Base-by-base conservation (phyloP, 1,139 yeast genomes). In the Nakaseomyces sp. region DNA sequence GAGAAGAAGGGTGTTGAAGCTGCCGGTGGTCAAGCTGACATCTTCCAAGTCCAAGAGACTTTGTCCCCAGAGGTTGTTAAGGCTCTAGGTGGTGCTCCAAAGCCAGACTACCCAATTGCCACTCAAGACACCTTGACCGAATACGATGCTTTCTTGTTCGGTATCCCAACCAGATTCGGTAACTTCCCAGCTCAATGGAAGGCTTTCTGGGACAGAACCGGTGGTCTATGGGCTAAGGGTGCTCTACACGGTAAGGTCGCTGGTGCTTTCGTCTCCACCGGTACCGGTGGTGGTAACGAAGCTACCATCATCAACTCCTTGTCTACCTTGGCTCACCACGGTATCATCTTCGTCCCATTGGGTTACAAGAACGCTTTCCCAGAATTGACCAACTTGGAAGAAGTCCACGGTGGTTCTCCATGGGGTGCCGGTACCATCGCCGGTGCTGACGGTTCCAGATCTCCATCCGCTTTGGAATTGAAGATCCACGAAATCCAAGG, bases 371-470 rank as follows among this genome's bases (percentile, higher is more conserved):
- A 74, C 55, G 72, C 74, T 36, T 79, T 79, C 66, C 72, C 74
- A 40, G 73, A 74, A 54, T 64, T 79, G 50, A 64, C 82, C 48
- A 72, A 73, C 66, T 63, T 82, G 47, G 72, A 70, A 16, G 86
- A 81, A 68, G 73, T 77, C 46, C 89, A 81, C 63, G 94, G 93
- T 60, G 81, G 81, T 51, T 79, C 88, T 44, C 76, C 94, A 44
- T 84, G 88, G 86, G 94, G 94, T 67, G 86, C 93, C 40, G 91
- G 93, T 57, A 69, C 85, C 46, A 72, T 72, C 55, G 87, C 93
- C 37, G 87, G 79, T 52, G 71, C 72, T 46, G 88, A 81, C 56
- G 93, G 93, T 54, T 77, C 85, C 17, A 78, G 93, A 72, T 72
- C 71, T 61, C 84, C 89, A 45, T 55, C 76, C 47, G 74, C 69